Evolutionary conservation across 1,284 basidiomycete genomes (phyloP), one percentile per base, ranked within the genome.

Genomic region (Retiboletus flavoniger): DNA sequence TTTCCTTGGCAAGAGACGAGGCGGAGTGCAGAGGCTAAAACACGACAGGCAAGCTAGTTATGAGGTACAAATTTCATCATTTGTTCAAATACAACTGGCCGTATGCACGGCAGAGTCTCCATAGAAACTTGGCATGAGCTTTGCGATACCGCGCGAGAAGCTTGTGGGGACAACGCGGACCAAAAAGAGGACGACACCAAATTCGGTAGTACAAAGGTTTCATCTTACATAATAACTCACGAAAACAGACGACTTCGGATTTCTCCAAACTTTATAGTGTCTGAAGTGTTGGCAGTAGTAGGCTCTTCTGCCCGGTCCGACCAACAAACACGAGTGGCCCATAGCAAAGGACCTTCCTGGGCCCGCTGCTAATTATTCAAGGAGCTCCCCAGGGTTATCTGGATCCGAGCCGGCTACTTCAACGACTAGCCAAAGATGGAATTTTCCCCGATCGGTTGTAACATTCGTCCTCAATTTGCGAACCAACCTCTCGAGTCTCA

Each of bases 111-210:
- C 14, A 40, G 14, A 34, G 45, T 67, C 43, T 49, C 63, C 58
- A 69, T 68, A 51, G 63, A 51, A 61, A 64, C 63, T 47, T 51
- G 44, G 24, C 16, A 42, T 29, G 16, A 45, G 17, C 31, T 26
- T 57, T 32, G 16, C 29, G 36, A 24, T 8, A 34, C 16, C 32
- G 26, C 9, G 24, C 19, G 35, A 28, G 28, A 21, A 17, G 13
- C 36, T 28, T 9, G 13, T 4, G 34, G 3, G 36, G 16, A 63
- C 58, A 64, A 67, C 8, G 21, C 38, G 7, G 40, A 45, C 64
- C 52, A 54, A 59, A 63, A 44, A 19, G 28, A 41, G 41, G 19
- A 47, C 59, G 40, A 38, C 40, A 16, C 39, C 31, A 43, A 32
- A 60, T 52, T 21, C n/a, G n/a, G n/a, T 43, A 29, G 51, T 40